Percentiles rank a stretch among this genome's conserved stretches.
phyloP scores from a whole-genome alignment of 2,329 filamentous ascomycete genomes.

The Phialophora macrospora region DNA sequence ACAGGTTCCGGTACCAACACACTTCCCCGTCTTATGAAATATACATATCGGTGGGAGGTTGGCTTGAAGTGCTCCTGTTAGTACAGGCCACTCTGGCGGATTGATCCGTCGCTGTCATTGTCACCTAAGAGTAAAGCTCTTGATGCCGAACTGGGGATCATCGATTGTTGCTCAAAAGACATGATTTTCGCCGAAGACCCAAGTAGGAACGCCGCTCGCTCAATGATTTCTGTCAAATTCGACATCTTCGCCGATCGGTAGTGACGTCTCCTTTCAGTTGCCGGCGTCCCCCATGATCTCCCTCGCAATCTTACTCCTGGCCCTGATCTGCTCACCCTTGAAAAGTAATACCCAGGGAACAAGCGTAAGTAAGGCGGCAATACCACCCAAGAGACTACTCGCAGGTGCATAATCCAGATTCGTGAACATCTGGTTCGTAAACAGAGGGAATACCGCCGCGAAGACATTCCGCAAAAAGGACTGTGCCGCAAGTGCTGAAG shows the following conservation, averaged over 20 bases:
- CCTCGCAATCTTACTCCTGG: constrained; percentile 76
- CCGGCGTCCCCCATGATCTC: constrained; percentile 31
- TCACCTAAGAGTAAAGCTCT: background rate
- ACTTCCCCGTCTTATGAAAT: background rate
- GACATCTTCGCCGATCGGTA: background rate
- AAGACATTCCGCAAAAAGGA: constrained; percentile 84
- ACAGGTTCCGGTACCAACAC: background rate
- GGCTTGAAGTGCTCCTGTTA: background rate
- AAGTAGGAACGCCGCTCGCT: background rate
- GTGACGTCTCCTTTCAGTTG: background rate
- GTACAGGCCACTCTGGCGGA: background rate
- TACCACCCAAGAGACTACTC: constrained; percentile 74
- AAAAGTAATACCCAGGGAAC: constrained; percentile 89
- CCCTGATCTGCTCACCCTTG: constrained; percentile 75
- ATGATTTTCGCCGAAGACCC: background rate
- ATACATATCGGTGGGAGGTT: background rate
- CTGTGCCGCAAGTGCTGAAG: constrained; percentile 83
- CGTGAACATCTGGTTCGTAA: constrained; percentile 74
- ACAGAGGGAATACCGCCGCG: constrained; percentile 78
- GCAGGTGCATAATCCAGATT: constrained; percentile 73
- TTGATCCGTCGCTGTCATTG: background rate
- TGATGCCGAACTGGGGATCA: background rate
- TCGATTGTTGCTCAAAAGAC: background rate
- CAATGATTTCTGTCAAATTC: background rate
- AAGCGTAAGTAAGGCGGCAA: constrained; percentile 68